phyloP scores from a whole-genome alignment of 2,329 filamentous ascomycete species.

The Phialophora chinensis region DNA sequence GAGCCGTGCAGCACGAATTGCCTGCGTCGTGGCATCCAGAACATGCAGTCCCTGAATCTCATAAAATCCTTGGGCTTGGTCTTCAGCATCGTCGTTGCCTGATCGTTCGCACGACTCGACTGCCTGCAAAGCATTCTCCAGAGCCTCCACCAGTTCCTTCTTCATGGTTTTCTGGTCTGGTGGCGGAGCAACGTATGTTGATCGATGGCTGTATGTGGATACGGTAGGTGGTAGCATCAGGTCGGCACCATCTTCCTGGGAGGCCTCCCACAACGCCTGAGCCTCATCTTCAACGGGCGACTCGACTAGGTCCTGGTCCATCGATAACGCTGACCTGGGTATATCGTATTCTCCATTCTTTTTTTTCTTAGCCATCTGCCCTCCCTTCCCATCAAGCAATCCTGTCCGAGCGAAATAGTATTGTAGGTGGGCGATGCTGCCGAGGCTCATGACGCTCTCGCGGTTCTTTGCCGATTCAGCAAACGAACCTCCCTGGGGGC shows the following conservation, averaged over 20 bases:
- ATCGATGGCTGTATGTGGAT: conserved; percentile 89
- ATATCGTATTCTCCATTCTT: conserved; percentile 54
- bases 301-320: conserved; percentile 48
- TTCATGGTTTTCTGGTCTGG: conserved; percentile 83
- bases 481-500: conserved; percentile 86
- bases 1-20: conserved; percentile 93
- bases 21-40: conserved; percentile 88
- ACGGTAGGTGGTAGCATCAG: conserved; percentile 94
- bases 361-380: conserved; percentile 75
- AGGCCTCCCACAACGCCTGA: conserved; percentile 47
- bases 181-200: conserved; percentile 80
- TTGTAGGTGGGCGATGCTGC: conserved; percentile 95
- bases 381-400: conserved; percentile 89
- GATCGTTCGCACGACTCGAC: conserved; percentile 54
- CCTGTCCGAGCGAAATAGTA: conserved; percentile 98
- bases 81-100: conserved; percentile 50
- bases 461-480: conserved; percentile 86
- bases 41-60: conserved; percentile 92
- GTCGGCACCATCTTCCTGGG: conserved; percentile 69
- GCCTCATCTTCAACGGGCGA: conserved; percentile 62
- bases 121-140: conserved; percentile 72
- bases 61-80: conserved; percentile 69
- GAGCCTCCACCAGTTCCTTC: conserved; percentile 67
- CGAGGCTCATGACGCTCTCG: conserved; percentile 94
- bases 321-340: conserved; percentile 49